Percentiles rank a stretch among this genome's conserved stretches.
These are phyloP conservation scores for Aspergillus avenaceus DNA, from an alignment of 495 filamentous ascomycete species.

Conservation along the genomic window DNA sequence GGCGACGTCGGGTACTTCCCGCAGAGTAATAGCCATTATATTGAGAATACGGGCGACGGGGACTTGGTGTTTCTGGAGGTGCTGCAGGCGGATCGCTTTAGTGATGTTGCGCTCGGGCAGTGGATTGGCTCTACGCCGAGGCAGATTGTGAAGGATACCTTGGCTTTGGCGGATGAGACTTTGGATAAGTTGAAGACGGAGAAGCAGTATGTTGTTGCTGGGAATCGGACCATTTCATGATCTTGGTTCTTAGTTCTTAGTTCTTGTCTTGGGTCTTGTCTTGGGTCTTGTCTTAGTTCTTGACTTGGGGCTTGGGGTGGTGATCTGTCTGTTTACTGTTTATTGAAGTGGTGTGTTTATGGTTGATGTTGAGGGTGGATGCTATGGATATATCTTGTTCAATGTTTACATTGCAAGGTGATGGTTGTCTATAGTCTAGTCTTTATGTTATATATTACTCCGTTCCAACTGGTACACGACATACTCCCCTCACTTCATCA, in stretches of 20 bases:
- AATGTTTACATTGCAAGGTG: too few relatives aligned
- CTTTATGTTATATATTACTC: too few relatives aligned
- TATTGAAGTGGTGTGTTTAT: too few relatives aligned
- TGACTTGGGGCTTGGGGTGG: too few relatives aligned
- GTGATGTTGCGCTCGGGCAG: conserved; percentile 59
- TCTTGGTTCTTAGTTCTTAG: too few relatives aligned
- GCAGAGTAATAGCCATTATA: conserved; percentile 60
- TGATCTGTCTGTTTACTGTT: too few relatives aligned
- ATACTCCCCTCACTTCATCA: conserved; percentile 49
- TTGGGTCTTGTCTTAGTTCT: too few relatives aligned
- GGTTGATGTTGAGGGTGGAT: too few relatives aligned
- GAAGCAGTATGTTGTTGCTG: conserved; percentile 57
- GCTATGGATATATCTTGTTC: too few relatives aligned
- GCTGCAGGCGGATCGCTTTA: conserved; percentile 61
- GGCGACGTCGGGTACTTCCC: conserved; percentile 73
- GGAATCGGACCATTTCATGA: too few relatives aligned
- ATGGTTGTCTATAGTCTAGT: too few relatives aligned
- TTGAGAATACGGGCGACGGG: conserved; percentile 68
- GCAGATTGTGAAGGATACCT: conserved; percentile 61
- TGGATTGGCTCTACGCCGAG: conserved; percentile 60
- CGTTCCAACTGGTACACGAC: conserved; percentile 65
- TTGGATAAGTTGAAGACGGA: conserved; percentile 54
- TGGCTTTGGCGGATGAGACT: conserved; percentile 52
- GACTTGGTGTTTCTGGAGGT: conserved; percentile 70
- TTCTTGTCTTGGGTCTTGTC: too few relatives aligned